Evolutionary conservation across 2,329 filamentous ascomycete species (phyloP).

Genomic region (Penicillium sp.): DNA sequence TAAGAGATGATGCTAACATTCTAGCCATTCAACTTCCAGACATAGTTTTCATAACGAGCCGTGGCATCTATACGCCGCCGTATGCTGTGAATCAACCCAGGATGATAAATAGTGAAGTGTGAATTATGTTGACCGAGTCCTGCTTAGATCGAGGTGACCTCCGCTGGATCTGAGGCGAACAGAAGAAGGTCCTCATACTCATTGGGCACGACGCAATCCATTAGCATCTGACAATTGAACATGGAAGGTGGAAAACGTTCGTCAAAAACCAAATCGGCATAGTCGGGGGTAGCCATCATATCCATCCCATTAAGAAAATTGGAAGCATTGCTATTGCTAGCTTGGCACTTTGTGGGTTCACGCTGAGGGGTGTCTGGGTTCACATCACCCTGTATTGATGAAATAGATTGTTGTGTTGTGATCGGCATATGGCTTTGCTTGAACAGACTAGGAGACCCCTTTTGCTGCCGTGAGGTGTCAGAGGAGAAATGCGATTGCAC

Average conservation of each 20-base stretch:
- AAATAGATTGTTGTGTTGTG: background rate
- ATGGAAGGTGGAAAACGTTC: background rate
- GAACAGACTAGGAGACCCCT: background rate
- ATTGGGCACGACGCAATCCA: background rate
- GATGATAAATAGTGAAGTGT: background rate
- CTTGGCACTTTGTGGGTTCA: background rate
- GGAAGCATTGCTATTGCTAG: background rate
- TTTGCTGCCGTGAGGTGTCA: background rate
- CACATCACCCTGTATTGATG: background rate
- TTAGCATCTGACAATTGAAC: background rate
- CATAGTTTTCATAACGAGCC: no score
- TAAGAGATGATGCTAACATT: background rate
- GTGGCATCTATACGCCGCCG: no score
- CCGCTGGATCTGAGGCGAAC: background rate
- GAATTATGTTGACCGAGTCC: background rate
- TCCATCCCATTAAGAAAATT: background rate
- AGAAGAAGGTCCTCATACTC: background rate
- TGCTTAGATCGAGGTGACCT: background rate
- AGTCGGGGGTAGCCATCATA: background rate
- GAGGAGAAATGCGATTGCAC: background rate
- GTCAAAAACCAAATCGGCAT: background rate
- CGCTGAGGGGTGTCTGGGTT: background rate
- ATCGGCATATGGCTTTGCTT: background rate
- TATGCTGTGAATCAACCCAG: background rate
- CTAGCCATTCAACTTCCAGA: no score